phyloP scores from a whole-genome alignment of 2,329 filamentous ascomycete genomes.

The Ophiostoma ulmi region DNA sequence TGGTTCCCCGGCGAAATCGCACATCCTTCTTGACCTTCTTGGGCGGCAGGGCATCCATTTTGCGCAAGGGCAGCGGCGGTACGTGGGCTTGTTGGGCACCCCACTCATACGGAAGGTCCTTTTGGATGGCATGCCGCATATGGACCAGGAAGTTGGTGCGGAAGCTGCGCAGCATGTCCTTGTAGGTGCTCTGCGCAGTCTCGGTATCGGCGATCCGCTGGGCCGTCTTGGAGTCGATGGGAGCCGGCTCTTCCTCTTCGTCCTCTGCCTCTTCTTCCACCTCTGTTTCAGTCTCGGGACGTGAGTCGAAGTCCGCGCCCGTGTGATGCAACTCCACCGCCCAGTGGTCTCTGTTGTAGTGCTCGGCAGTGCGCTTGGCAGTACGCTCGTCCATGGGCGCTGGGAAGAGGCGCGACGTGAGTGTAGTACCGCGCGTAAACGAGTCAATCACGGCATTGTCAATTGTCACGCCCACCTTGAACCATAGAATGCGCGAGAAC shows the following conservation, averaged over 20 bases:
- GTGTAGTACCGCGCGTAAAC: slow-evolving; percentile 7
- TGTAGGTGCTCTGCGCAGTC: neutral
- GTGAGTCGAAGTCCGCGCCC: neutral
- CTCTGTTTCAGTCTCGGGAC: neutral
- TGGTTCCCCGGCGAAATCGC: neutral
- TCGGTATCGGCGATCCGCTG: neutral
- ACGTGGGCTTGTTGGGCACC: neutral
- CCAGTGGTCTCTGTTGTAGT: neutral
- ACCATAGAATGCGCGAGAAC: slow-evolving; percentile 16
- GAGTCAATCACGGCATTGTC: slow-evolving; percentile 11
- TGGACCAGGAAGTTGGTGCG: slow-evolving; percentile 25
- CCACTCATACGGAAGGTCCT: neutral
- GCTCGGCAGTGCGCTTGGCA: neutral
- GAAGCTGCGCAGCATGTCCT: slow-evolving; percentile 14
- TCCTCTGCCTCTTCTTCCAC: neutral
- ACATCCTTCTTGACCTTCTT: neutral
- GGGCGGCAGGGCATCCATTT: neutral
- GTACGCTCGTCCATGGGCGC: neutral
- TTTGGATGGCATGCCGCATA: slow-evolving; percentile 12
- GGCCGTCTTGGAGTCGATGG: neutral
- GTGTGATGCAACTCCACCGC: neutral
- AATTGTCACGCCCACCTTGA: slow-evolving; percentile 20
- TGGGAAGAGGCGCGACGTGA: neutral
- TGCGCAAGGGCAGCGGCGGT: neutral
- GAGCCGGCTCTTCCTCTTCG: neutral